phyloP scores from a whole-genome alignment of 192 early-diverging fungal genomes.

The Irineochytrium annulatum region DNA sequence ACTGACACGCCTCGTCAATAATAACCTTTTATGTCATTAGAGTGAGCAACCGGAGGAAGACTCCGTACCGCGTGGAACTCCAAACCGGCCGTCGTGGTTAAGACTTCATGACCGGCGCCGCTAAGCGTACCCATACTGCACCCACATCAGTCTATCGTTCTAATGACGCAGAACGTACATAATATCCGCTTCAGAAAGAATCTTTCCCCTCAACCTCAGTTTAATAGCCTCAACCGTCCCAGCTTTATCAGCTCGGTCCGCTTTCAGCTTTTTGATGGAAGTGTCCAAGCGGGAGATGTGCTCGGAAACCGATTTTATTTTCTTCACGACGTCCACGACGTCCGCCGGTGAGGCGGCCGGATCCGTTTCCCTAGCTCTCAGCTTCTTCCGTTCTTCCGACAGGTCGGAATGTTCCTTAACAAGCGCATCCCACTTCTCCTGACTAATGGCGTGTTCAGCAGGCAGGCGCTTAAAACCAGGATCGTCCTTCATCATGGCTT shows the following conservation, averaged over 20 bases:
- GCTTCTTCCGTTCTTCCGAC: conserved; percentile 30
- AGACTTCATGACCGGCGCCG: conserved; percentile 80
- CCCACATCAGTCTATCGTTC: not conserved
- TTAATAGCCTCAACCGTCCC: conserved; percentile 12
- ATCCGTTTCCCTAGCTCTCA: conserved; percentile 27
- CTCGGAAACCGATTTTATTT: conserved; percentile 32
- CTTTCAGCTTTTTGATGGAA: conserved; percentile 25
- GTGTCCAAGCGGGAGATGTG: conserved; percentile 23
- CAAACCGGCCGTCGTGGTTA: conserved; percentile 55
- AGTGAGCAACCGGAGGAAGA: not conserved
- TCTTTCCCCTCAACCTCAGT: conserved; percentile 53
- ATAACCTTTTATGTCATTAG: conserved; percentile 65
- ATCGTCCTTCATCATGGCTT: no score
- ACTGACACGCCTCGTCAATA: conserved; percentile 95
- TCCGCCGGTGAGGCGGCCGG: conserved; percentile 5
- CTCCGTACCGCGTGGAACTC: conserved; percentile 53
- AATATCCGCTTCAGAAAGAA: conserved; percentile 77
- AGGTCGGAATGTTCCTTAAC: conserved; percentile 31
- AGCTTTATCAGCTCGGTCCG: conserved; percentile 32
- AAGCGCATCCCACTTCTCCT: conserved; percentile 32
- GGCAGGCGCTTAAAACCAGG: no score
- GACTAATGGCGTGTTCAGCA: no score
- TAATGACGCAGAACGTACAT: conserved; percentile 16
- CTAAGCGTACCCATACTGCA: conserved; percentile 65
- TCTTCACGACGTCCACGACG: conserved; percentile 12